Base-by-base conservation (phyloP, 768 basidiomycete species). In the Lentinula raphanica region DNA sequence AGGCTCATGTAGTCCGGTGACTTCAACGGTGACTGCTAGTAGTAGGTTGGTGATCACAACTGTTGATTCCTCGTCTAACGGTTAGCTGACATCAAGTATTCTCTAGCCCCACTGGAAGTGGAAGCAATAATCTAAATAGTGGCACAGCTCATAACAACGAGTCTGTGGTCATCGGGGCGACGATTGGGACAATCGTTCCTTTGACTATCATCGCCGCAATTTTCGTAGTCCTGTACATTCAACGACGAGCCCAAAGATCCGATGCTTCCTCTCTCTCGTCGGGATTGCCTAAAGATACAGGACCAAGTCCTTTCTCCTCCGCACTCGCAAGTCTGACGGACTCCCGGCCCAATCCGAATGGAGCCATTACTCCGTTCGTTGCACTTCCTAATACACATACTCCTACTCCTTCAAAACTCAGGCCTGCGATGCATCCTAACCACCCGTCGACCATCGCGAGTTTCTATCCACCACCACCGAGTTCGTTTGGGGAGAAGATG, bases 161-260 rank as follows among this genome's bases (percentile, higher is more conserved):
- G 23, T 54, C 53, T 27, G 38, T 54, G 21, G 28, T 54, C 40
- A 42, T 54, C 11, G 53, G 39, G n/a, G 53, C 53, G 11, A 54
- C 53, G 6, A 38, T 54, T 7, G 39, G 53, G 6, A 54, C 36
- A 12, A 42, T 42, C 15, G 36, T 54, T 8, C 38, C 38, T 8
- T n/a, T 40, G 23, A 35, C 38, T n/a, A 42, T 54, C 21, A 38
- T 54, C 19, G 17, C 9, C 38, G 53, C 53, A 36, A 11, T 50
- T 15, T 1, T 50, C 13, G 29, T 15, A 35, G 21, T 50, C 17
- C 3, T 50, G 12, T 50, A 32, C 21, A 23, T 50, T 36, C 28
- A 35, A 12, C 49, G 49, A n/a, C 49, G 49, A 21, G 17, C 32
- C 12, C 12, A 11, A n/a, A 36, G 36, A 19, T 36, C 6, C 21